phyloP scores from a whole-genome alignment of 2,329 filamentous ascomycete genomes.

The Fusarium nematophilum region DNA sequence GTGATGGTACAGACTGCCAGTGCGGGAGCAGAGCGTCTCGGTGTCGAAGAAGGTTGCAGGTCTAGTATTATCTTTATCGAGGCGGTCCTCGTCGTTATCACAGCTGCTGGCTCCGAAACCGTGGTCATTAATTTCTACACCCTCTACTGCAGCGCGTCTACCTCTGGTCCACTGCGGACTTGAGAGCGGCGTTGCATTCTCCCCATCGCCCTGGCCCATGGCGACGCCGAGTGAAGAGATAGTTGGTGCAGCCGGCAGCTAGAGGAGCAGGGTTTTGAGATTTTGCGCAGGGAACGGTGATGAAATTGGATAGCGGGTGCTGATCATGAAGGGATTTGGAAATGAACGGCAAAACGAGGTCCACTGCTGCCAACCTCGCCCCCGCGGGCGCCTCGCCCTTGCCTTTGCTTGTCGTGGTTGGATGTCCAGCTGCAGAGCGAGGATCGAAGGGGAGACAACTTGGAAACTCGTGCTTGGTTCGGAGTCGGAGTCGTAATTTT shows the following conservation, averaged over 20 bases:
- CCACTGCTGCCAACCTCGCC: slow-evolving; percentile 40
- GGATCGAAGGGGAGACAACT: slow-evolving; percentile 14
- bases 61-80: slow-evolving; percentile 38
- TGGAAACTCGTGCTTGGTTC: slow-evolving; percentile 1
- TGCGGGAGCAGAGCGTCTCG: slow-evolving; percentile 40
- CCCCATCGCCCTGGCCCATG: slow-evolving; percentile 43
- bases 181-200: slow-evolving; percentile 33
- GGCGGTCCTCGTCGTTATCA: slow-evolving; percentile 29
- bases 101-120: slow-evolving; percentile 24
- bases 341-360: slow-evolving; percentile 40
- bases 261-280: slow-evolving; percentile 35
- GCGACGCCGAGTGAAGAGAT: slow-evolving; percentile 30
- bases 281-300: slow-evolving; percentile 39
- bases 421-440: slow-evolving; percentile 17
- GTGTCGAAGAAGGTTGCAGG: slow-evolving; percentile 45
- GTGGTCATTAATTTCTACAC: slow-evolving; percentile 27
- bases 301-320: slow-evolving; percentile 35
- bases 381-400: slow-evolving; percentile 27
- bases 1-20: slow-evolving; percentile 34
- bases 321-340: slow-evolving; percentile 43
- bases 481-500: neutral
- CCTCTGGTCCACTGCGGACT: slow-evolving; percentile 37
- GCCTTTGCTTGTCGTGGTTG: slow-evolving; percentile 15
- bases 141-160: slow-evolving; percentile 25
- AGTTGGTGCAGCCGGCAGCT: slow-evolving; percentile 27